phyloP scores from a whole-genome alignment of 768 basidiomycete genomes.

The Artomyces pyxidatus region DNA sequence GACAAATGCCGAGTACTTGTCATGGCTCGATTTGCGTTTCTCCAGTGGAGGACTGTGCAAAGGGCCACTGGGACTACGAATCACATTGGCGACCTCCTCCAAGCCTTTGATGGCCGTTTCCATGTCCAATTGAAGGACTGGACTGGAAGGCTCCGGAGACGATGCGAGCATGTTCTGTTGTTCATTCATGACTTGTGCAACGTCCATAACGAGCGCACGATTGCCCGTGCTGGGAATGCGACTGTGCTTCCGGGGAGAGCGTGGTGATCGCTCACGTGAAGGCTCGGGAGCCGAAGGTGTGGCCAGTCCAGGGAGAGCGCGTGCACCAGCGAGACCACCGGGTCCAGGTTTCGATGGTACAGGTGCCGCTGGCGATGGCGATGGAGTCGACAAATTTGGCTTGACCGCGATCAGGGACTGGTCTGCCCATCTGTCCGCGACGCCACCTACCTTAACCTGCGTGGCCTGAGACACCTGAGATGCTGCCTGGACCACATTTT shows the following conservation, averaged over 20 bases:
- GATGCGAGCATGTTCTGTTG: constrained; percentile 12
- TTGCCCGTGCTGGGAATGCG: constrained; percentile 65
- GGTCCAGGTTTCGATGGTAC: constrained; percentile 3
- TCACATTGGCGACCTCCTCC: constrained; percentile 3
- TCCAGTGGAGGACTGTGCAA: constrained; percentile 32
- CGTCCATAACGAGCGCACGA: constrained; percentile 70
- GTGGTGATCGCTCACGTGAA: neutral
- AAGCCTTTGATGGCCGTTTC: constrained; percentile 1
- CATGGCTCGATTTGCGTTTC: constrained; percentile 58
- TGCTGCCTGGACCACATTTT: neutral
- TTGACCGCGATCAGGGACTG: constrained; percentile 27
- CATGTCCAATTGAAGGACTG: neutral
- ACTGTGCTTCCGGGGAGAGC: constrained; percentile 33
- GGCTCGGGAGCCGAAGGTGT: neutral
- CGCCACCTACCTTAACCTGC: neutral
- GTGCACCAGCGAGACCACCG: constrained; percentile 29
- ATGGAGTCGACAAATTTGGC: constrained; percentile 8
- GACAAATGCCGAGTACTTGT: constrained; percentile 52
- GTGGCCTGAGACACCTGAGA: neutral
- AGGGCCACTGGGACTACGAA: constrained; percentile 6
- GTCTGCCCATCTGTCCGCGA: constrained; percentile 27
- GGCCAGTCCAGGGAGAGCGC: constrained; percentile 36
- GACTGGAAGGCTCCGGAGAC: neutral
- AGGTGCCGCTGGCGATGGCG: neutral
- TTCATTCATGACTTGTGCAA: constrained; percentile 53